phyloP scores from a whole-genome alignment of 352 stramenopile species.

The Nothophytophthora sp. region DNA sequence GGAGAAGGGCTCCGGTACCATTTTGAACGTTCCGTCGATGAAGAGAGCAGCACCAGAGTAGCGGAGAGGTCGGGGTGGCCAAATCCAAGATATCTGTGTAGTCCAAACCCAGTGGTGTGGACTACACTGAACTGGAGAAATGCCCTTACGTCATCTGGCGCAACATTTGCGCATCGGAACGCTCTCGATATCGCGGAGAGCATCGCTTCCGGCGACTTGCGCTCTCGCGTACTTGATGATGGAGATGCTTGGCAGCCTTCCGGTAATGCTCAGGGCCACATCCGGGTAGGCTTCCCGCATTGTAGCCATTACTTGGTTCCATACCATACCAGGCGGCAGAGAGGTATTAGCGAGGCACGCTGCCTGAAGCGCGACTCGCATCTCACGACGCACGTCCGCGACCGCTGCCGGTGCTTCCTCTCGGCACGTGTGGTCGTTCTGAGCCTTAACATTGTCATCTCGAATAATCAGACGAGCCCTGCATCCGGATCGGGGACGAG shows the following conservation, averaged over 20 bases:
- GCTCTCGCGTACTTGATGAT: slow-evolving; percentile 7
- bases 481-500: background rate
- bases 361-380: slow-evolving; percentile 1
- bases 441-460: background rate
- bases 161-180: background rate
- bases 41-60: background rate
- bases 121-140: slow-evolving; percentile 9
- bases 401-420: too few species aligned
- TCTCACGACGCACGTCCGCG: slow-evolving; percentile 1
- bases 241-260: background rate
- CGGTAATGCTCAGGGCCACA: background rate
- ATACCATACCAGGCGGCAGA: slow-evolving; percentile 1
- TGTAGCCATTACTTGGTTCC: background rate
- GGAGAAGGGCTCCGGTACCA: background rate
- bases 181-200: slow-evolving; percentile 7
- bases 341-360: slow-evolving; percentile 1
- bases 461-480: slow-evolving; percentile 7
- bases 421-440: slow-evolving; percentile 5
- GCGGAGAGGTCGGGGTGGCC: slow-evolving; percentile 3
- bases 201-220: slow-evolving; percentile 1
- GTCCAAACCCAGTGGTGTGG: slow-evolving; percentile 1
- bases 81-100: slow-evolving; percentile 8
- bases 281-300: background rate
- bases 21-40: slow-evolving; percentile 8
- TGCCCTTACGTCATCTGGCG: background rate